phyloP scores from a whole-genome alignment of 2,329 filamentous ascomycete species.

The Phoma sp. region DNA sequence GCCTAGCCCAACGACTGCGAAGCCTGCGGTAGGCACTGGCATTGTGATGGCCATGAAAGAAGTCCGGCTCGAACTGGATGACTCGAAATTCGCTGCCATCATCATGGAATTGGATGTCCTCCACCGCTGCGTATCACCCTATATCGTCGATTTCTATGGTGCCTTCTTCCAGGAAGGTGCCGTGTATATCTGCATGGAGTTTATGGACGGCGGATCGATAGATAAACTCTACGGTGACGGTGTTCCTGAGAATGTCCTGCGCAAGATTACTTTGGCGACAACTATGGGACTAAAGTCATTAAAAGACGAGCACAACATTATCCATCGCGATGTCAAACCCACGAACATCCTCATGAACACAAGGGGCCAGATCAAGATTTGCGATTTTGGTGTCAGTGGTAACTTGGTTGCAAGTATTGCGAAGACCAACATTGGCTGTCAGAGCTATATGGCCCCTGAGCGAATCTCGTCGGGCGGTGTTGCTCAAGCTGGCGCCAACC shows the following conservation, averaged over 20 bases:
- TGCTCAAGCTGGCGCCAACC: slow-evolving; percentile 71
- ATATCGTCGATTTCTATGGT: slow-evolving; percentile 98
- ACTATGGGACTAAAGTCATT: slow-evolving; percentile 89
- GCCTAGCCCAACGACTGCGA: slow-evolving; percentile 45
- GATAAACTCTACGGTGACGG: slow-evolving; percentile 94
- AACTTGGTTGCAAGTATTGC: slow-evolving; percentile 97
- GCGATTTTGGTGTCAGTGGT: slow-evolving; percentile 96
- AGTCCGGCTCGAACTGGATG: slow-evolving; percentile 92
- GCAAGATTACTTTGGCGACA: slow-evolving; percentile 89
- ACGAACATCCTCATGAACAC: slow-evolving; percentile 98
- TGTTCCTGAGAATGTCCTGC: slow-evolving; percentile 84
- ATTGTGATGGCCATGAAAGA: slow-evolving; percentile 99
- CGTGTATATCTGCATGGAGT: slow-evolving; percentile 99
- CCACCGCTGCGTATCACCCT: slow-evolving; percentile 92
- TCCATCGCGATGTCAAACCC: slow-evolving; percentile 97
- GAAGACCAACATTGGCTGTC: slow-evolving; percentile 98
- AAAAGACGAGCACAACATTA: slow-evolving; percentile 99
- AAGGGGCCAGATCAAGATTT: slow-evolving; percentile 93
- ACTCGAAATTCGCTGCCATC: slow-evolving; percentile 95
- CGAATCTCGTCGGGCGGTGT: slow-evolving; percentile 88
- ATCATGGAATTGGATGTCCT: slow-evolving; percentile 97
- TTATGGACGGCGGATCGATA: slow-evolving; percentile 98
- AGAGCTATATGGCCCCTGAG: slow-evolving; percentile 99
- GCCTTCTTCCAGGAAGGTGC: slow-evolving; percentile 99
- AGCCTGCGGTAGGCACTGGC: slow-evolving; percentile 66